Evolutionary conservation across 345 rosid genomes (phyloP), one percentile per base, ranked within the genome.

Genomic region (Theobroma cacao): DNA sequence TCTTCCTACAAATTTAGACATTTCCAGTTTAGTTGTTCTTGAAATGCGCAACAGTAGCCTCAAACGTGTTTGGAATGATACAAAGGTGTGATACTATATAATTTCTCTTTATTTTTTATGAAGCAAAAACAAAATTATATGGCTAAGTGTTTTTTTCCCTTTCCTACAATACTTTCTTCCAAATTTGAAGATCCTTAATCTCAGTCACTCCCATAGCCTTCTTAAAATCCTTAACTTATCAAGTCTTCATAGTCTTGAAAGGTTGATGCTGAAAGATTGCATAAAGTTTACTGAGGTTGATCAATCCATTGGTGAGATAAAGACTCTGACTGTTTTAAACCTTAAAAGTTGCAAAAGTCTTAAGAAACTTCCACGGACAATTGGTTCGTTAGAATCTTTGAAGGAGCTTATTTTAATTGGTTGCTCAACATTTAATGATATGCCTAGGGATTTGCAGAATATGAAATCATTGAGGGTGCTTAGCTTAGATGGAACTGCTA

Each of bases 151-250:
- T 3, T 60, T 5, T 26, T 30, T 28, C 6, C 7, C 7, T 60
- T 28, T 61, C n/a, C n/a, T n/a, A n/a, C n/a, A n/a, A n/a, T n/a
- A n/a, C n/a, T n/a, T n/a, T n/a, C n/a, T 28, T 68, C 41, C 26
- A 34, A 50, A 69, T 6, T 15, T 86, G 81, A 86, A 84, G 71
- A 62, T 82, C 14, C 78, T 86, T 10, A 40, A 80, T 48, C 83
- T 86, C 18, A 34, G 78, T 41, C 58, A 78, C 52, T 84, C 67
- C 20, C 53, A 64, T 24, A 7, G n/a, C 31, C 72, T 84, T 24
- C 58, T 74, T 1, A 76, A 11, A 33, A 80, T 81, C 2, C 84
- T 86, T 7, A 67, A 80, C 41, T 63, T 84, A 47, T 62, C 63
- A 11, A 74, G 63, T n/a, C 72, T 80, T 14, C 77, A 60, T 31